These are phyloP conservation scores for Aleurites moluccanus DNA, from an alignment of 441 rosid genomes.

Conservation along the genomic window DNA sequence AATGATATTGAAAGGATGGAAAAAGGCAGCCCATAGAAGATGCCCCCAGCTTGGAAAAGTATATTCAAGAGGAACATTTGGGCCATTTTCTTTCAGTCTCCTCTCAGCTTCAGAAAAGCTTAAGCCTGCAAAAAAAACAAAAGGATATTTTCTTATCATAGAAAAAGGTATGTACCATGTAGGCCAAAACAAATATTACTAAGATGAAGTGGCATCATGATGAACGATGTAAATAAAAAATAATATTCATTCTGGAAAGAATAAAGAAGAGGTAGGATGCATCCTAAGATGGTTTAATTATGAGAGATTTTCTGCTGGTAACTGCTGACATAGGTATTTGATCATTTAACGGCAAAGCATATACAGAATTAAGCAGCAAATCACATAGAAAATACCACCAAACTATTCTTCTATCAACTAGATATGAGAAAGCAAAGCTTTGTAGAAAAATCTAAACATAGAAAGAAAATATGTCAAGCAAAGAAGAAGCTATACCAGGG, in stretches of 20 bases:
- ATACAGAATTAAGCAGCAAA: no score
- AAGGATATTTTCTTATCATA: slow-evolving; percentile 5
- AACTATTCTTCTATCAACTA: no score
- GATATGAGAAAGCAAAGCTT: no score
- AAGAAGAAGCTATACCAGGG: no score
- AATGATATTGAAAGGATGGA: slow-evolving; percentile 74
- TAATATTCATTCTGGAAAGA: neutral
- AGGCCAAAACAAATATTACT: neutral
- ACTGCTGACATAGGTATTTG: no score
- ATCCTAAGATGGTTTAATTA: neutral
- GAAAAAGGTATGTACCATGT: neutral
- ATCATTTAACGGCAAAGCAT: no score
- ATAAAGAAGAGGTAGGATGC: neutral
- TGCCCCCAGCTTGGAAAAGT: slow-evolving; percentile 60
- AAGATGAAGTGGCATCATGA: neutral
- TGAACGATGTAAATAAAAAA: neutral
- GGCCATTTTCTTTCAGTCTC: slow-evolving; percentile 64
- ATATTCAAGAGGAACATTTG: slow-evolving; percentile 53
- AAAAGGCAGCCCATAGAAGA: slow-evolving; percentile 64
- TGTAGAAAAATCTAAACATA: no score
- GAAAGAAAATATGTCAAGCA: no score
- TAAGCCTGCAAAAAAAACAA: slow-evolving; percentile 40
- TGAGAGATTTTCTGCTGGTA: neutral
- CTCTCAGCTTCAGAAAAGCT: slow-evolving; percentile 72
- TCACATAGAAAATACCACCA: no score